Evolutionary conservation across 2,329 filamentous ascomycete genomes (phyloP), one percentile per base, ranked within the genome.

Genomic region (Neopestalotiopsis clavispora): DNA sequence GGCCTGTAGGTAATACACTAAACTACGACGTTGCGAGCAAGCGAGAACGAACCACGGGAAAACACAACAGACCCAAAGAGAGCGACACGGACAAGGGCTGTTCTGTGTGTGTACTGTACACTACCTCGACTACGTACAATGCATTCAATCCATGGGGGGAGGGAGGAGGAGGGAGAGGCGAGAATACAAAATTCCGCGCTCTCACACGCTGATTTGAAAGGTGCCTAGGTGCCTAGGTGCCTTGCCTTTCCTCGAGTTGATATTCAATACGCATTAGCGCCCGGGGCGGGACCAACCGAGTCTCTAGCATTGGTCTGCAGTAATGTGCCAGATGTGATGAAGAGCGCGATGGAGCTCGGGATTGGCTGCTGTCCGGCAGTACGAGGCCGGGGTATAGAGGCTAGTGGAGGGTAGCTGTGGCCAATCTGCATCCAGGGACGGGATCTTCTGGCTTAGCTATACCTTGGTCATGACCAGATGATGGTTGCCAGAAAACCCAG

Each of bases 371-470:
- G 74, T 71, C 71, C 69, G 40, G 67, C 67, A 70, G 74, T 72
- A 23, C 34, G 14, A 62, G 68, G 71, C 69, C 68, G 71, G 71
- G 68, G 69, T 68, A 66, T 59, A 68, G 69, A 58, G n/a, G 45
- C 67, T 73, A 67, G 71, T 71, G 70, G 72, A 71, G 71, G 71
- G 69, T 64, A 58, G 67, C 67, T 69, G 67, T 66, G 73, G 66
- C 76, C 76, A 78, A 78, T 78, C 74, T 74, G 62, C 67, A 74
- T 71, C 70, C 71, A 72, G 69, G 71, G 69, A 73, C 74, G 75
- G 75, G 72, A 76, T 71, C 72, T 74, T 72, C 73, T 73, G 72
- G 71, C 72, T 76, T 75, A 75, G 71, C 74, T 71, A 14, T 12
- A 61, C 59, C n/a, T 34, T 32, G 57, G 59, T 57, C 68, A 65